Evolutionary conservation across 106 monocot genomes (phyloP).

Genomic region (Dendrobium huoshanense): DNA sequence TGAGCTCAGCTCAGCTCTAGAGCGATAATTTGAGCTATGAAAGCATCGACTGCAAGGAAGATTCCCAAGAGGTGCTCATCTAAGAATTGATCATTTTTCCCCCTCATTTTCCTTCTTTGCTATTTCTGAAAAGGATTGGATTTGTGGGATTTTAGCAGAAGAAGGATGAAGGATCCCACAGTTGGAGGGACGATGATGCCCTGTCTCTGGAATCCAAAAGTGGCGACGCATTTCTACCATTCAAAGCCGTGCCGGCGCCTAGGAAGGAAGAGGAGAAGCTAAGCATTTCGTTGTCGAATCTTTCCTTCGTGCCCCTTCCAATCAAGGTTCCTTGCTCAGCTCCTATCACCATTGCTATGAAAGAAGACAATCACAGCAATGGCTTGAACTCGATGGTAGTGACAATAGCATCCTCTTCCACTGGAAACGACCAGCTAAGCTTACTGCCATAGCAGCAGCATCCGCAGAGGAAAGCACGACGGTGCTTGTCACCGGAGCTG

Average conservation of each 20-base stretch:
- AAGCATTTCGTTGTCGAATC: too few relatives aligned
- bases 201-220: constrained; percentile 20
- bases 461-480: too few relatives aligned
- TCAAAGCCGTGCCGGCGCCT: constrained; percentile 16
- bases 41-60: not conserved
- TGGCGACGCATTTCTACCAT: constrained; percentile 31
- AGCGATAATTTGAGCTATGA: not conserved
- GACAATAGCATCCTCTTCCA: not conserved
- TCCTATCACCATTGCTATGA: too few relatives aligned
- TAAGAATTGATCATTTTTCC: not conserved
- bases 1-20: too few relatives aligned
- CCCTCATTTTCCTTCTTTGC: not conserved
- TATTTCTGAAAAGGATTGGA: not conserved
- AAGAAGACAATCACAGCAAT: too few relatives aligned
- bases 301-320: too few relatives aligned
- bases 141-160: constrained; percentile 4
- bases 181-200: not conserved
- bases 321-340: too few relatives aligned
- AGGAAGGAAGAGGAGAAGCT: not conserved
- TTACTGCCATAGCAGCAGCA: too few relatives aligned
- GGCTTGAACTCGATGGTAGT: not conserved
- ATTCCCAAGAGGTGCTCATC: not conserved
- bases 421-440: too few relatives aligned
- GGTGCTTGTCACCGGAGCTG: too few relatives aligned
- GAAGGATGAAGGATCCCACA: constrained; percentile 8